Base-by-base conservation (phyloP, 352 stramenopile species). In the Pythium sp. region DNA sequence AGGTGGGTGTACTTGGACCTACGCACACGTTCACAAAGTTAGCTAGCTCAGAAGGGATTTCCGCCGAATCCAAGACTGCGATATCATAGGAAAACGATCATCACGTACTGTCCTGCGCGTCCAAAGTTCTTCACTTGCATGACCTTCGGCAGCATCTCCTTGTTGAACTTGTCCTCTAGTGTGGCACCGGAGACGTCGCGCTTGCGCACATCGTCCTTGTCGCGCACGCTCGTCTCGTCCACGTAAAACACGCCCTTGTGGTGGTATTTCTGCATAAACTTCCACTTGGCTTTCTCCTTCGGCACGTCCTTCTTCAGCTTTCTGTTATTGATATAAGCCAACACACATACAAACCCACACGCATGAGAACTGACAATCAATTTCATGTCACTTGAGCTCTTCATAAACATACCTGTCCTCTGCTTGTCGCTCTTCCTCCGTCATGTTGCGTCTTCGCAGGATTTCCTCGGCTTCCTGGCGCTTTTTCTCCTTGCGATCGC, bases 71-170 rank as follows among this genome's bases (percentile, higher is more conserved):
- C 65, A 69, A 67, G 36, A 49, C 5, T 47, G 41, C 4, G 15
- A 6, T 12, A 47, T 20, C 20, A 47, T 12, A 47, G 68, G 36
- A 43, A 43, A 57, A 18, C 49, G 22, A 11, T 58, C 8, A 8
- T 1, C 30, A 71, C 75, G 59, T 87, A 94, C 87, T 98, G 92
- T 72, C 97, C 94, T 49, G 91, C 84, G 61, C 95, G 93, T 20
- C 98, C 98, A 82, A 99, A 99, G 67, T 99, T 99, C 73, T 98
- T 98, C 54, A 99, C 96, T 69, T 99, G 95, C 93, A 99, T 98
- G 62, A 99, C 90, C 41, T 94, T 79, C 0, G 97, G 97, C 67
- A 99, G 82, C 70, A 94, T 81, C 69, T 95, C 87, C 69, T 94
- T 97, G 81, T 98, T 94, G 74, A 98, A 92, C 30, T 96, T 98